A percentile compares a stretch with the other conserved stretches of the same genome.
These are phyloP conservation scores for Aspergillus homomorphus DNA, from an alignment of 495 filamentous ascomycete species.

Conservation along the genomic window DNA sequence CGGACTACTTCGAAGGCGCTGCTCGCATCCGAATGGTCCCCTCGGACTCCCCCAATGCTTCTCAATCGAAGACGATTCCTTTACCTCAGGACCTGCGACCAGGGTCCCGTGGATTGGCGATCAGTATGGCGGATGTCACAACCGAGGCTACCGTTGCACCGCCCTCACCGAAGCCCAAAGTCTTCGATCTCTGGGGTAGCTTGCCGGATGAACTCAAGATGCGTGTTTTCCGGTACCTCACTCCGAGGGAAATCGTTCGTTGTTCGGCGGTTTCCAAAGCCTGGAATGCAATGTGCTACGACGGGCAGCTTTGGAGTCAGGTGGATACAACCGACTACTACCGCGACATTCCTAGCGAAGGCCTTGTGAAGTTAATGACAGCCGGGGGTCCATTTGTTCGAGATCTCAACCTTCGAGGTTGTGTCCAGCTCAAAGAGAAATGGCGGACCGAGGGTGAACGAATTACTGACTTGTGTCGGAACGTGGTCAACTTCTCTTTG, in stretches of 20 bases:
- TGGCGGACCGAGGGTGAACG: constrained; percentile 66
- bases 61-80: constrained; percentile 45
- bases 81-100: constrained; percentile 65
- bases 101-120: constrained; percentile 37
- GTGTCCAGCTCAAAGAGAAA: constrained; percentile 71
- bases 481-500: constrained; percentile 80
- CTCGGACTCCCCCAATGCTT: constrained; percentile 29
- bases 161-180: constrained; percentile 28
- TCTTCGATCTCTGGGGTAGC: constrained; percentile 72
- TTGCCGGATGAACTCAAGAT: constrained; percentile 83
- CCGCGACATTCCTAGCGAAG: constrained; percentile 75
- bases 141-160: constrained; percentile 23
- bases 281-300: constrained; percentile 86
- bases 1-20: constrained; percentile 37
- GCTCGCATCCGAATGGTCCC: constrained; percentile 51
- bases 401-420: constrained; percentile 82
- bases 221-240: constrained; percentile 70
- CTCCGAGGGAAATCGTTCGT: constrained; percentile 78
- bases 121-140: constrained; percentile 34
- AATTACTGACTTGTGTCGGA: constrained; percentile 75
- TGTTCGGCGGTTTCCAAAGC: constrained; percentile 73
- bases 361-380: constrained; percentile 79
- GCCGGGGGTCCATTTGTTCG: constrained; percentile 84
- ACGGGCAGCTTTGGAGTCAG: constrained; percentile 87
- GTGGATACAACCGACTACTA: constrained; percentile 89